phyloP scores from a whole-genome alignment of 345 rosid species.

The Salix exigua region DNA sequence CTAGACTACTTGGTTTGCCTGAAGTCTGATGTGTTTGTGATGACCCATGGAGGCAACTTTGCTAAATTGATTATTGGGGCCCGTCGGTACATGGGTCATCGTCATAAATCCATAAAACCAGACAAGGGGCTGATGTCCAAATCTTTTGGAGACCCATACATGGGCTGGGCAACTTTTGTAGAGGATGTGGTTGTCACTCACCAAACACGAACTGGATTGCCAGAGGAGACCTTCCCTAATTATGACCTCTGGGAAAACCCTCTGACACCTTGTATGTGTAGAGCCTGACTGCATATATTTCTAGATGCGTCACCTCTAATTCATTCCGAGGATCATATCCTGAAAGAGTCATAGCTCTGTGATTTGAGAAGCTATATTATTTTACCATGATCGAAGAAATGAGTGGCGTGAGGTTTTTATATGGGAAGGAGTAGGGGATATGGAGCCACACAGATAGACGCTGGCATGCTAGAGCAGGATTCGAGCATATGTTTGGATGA shows the following conservation, averaged over 20 bases:
- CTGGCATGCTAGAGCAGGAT: neutral
- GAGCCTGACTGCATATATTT: constrained; percentile 47
- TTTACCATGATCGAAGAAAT: constrained; percentile 8
- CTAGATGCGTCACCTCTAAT: constrained; percentile 8
- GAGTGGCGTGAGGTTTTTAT: neutral
- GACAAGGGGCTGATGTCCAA: constrained; percentile 99
- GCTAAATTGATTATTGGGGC: constrained; percentile 98
- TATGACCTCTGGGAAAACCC: constrained; percentile 99
- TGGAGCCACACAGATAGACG: neutral
- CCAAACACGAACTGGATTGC: constrained; percentile 94
- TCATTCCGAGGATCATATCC: constrained; percentile 12
- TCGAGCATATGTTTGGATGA: too few species aligned
- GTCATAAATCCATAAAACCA: constrained; percentile 88
- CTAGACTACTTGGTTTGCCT: constrained; percentile 94
- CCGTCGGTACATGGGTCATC: constrained; percentile 94
- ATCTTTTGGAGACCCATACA: constrained; percentile 96
- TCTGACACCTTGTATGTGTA: constrained; percentile 98
- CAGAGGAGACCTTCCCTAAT: constrained; percentile 99
- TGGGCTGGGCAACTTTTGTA: constrained; percentile 98
- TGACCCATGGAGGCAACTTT: constrained; percentile 99
- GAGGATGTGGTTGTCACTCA: constrained; percentile 94
- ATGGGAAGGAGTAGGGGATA: neutral
- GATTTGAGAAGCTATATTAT: constrained; percentile 9
- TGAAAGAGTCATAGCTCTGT: neutral
- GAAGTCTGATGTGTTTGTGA: constrained; percentile 96